These are phyloP conservation scores for Leccinum variicolor DNA, from an alignment of 768 basidiomycete genomes.

Conservation along the genomic window DNA sequence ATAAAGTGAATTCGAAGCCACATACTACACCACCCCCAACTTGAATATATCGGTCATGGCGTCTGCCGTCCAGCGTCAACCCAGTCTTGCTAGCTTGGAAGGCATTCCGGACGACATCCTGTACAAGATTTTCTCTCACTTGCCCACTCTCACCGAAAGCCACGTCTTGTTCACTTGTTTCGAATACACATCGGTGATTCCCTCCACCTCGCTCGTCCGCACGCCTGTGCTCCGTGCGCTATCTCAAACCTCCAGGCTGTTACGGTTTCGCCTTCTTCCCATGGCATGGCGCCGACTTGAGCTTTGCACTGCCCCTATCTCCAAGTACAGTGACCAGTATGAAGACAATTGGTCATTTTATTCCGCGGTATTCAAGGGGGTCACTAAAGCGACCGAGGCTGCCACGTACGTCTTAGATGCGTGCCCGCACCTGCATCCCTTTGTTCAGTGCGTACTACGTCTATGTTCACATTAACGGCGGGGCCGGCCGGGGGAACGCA, in stretches of 20 bases:
- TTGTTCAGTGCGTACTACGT: conserved; percentile 3
- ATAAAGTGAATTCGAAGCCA: too few species aligned
- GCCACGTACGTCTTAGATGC: neutral
- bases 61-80: neutral
- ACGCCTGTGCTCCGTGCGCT: conserved; percentile 1
- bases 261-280: conserved; percentile 10
- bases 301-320: conserved; percentile 1
- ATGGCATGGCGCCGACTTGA: conserved; percentile 13
- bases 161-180: neutral
- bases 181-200: neutral
- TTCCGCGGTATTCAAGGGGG: neutral
- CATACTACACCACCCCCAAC: neutral
- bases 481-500: too few species aligned
- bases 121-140: conserved; percentile 6
- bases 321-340: neutral
- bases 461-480: neutral
- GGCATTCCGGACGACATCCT: conserved; percentile 12
- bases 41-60: neutral
- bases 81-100: conserved; percentile 1
- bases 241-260: conserved; percentile 5
- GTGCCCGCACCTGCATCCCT: neutral
- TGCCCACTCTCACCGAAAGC: conserved; percentile 3
- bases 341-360: neutral
- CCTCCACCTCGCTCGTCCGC: neutral
- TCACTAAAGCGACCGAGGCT: neutral